Evolutionary conservation across 805 yeast species (phyloP), one percentile per base, ranked within the genome.

Genomic region (Aciculoconidium aculeatum): DNA sequence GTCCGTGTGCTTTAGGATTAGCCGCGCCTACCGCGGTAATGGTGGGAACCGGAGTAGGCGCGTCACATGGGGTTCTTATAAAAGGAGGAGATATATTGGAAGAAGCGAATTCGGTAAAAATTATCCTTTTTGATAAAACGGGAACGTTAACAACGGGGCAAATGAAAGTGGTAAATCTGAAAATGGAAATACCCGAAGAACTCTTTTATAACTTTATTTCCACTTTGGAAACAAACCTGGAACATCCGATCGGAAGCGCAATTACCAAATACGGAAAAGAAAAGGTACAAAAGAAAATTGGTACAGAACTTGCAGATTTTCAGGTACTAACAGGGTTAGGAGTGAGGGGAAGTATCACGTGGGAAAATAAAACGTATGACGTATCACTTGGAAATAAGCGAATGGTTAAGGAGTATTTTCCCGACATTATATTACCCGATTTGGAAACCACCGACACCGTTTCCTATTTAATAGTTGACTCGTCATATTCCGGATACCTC

Each of bases 21-120:
- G 96, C 96, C 3, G 95, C 97, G 0, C 99, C 99, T 1, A 94
- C 98, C 2, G 97, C 97, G 0, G 85, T 92, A 7, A 92, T 94
- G 96, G 98, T 92, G 2, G 98, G 96, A 6, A 90, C 97, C 2
- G 98, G 98, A 22, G 80, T 86, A 13, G 97, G 95, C 22, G 97
- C 98, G 0, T 55, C 72, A 9, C 67, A 85, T 53, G 97, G 98
- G 11, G 81, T 92, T 4, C 63, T 92, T 31, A 82, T 92, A 45
- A 92, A 90, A 55, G 95, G 96, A 27, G 98, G 96, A 13, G 94
- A 81, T 29, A 74, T 83, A 10, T 67, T 92, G 37, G 97, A 92
- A 49, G 67, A 61, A 33, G 79, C 92, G 6, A 73, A 74, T 44
- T 58, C 67, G 11, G 65, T 85, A 21, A 70, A 77, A 39, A 67